These are phyloP conservation scores for Lactarius pseudohatsudake DNA, from an alignment of 768 basidiomycete genomes.

Conservation along the genomic window DNA sequence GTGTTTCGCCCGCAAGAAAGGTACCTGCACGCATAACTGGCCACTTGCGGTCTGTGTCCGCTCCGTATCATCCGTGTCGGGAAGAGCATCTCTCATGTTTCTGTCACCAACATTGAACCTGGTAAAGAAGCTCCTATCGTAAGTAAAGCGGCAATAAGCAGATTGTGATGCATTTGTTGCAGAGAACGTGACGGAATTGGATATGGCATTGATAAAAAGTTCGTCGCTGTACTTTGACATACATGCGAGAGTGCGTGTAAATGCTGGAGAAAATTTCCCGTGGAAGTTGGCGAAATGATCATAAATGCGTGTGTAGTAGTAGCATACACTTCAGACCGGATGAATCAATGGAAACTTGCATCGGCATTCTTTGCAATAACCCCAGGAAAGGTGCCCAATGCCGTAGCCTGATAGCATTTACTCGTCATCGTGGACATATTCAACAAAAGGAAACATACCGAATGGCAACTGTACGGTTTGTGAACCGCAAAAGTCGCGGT, in stretches of 20 bases:
- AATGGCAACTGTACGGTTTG: not conserved
- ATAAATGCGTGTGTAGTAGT: slow-evolving; percentile 11
- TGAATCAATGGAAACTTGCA: slow-evolving; percentile 71
- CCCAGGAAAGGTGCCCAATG: not conserved
- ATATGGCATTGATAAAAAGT: slow-evolving; percentile 62
- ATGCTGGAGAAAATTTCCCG: slow-evolving; percentile 45
- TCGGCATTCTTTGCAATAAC: slow-evolving; percentile 32
- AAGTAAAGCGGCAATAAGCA: slow-evolving; percentile 79
- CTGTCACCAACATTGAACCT: slow-evolving; percentile 50
- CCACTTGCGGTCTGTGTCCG: slow-evolving; percentile 51
- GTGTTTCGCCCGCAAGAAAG: slow-evolving; percentile 15
- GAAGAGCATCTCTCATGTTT: slow-evolving; percentile 24
- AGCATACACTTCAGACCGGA: slow-evolving; percentile 50
- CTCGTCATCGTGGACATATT: not conserved
- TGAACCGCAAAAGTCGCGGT: not conserved
- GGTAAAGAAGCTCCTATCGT: slow-evolving; percentile 65
- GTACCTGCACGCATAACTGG: slow-evolving; percentile 69
- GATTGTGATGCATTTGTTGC: slow-evolving; percentile 79
- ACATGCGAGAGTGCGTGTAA: slow-evolving; percentile 73
- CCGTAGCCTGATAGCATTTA: not conserved
- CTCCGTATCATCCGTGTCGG: slow-evolving; percentile 37
- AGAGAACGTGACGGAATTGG: slow-evolving; percentile 61
- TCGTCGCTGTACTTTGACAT: slow-evolving; percentile 84
- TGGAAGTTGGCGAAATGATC: slow-evolving; percentile 2
- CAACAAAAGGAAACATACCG: not conserved